Base-by-base conservation (phyloP, 2,329 filamentous ascomycete genomes). In the Cadophora luteo-olivacea region DNA sequence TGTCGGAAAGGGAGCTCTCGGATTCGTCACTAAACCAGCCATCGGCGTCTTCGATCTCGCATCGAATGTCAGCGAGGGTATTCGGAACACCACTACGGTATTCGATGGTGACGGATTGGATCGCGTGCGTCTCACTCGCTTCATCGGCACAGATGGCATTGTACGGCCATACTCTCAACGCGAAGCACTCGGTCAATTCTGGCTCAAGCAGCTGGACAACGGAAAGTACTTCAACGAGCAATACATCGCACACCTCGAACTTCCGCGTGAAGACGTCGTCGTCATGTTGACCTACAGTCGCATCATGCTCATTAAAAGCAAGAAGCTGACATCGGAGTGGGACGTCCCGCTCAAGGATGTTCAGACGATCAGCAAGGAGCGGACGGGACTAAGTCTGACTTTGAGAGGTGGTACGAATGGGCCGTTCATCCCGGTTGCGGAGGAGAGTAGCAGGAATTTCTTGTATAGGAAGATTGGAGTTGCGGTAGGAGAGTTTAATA, bases 191-290 rank as follows among this genome's bases (percentile, higher is more conserved):
- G 96, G 96, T 0, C 96, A 99, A 79, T 97, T 93, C 84, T 99
- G 96, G 97, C 89, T 99, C 72, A 99, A 99, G 85, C 97, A 97
- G 68, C 89, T 97, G 12, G 96, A 99, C 81, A 96, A 97, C 72
- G 96, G 96, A 70, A 96, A 94, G 79, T 98, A 95, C 84, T 99
- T 99, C 86, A 91, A 97, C 81, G 96, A 99, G 80, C 88, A 93
- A 78, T 99, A 99, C 82, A 96, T 99, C 79, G 97, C 94, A 4
- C 97, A 99, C 78, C 85, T 99, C 4, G 95, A 99, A 80, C 87
- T 99, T 32, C 92, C 93, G 12, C 89, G 90, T 69, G 93, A 96
- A 79, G 94, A 97, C 78, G 92, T 94, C 84, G 89, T 95, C 67
- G 91, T 94, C 60, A 93, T 98, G 88, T 86, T 99, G 69, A 97